Conservation (phyloP, 1,284 basidiomycete genomes). For the Erythrobasidium hasegawianum region DNA sequence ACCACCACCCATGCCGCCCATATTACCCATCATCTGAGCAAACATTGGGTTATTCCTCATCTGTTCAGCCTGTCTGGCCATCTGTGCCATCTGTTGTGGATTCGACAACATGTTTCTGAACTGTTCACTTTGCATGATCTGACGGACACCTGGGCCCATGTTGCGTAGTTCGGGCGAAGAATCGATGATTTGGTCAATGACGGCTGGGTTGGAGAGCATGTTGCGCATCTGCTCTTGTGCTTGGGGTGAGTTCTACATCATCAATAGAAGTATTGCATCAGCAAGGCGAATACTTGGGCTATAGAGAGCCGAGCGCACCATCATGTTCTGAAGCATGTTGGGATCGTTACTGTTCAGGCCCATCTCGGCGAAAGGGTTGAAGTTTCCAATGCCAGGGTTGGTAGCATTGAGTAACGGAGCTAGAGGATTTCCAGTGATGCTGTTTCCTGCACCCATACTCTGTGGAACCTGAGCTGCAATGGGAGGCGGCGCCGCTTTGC, state of each 20-base stretch:
- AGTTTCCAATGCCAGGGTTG: slow-evolving; percentile 54
- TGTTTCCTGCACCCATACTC: slow-evolving; percentile 48
- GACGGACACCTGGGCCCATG: slow-evolving; percentile 74
- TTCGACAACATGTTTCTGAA: slow-evolving; percentile 53
- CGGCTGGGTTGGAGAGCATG: slow-evolving; percentile 71
- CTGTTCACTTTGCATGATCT: slow-evolving; percentile 54
- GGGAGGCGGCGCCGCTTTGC: slow-evolving; percentile 54
- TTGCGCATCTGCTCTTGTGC: slow-evolving; percentile 70
- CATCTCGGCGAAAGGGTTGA: slow-evolving; percentile 84
- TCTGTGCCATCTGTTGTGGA: slow-evolving; percentile 69
- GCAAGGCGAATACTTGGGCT: neutral
- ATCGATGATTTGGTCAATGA: slow-evolving; percentile 76
- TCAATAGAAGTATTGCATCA: neutral
- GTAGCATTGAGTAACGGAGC: slow-evolving; percentile 48
- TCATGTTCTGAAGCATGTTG: slow-evolving; percentile 80
- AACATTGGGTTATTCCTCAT: slow-evolving; percentile 34
- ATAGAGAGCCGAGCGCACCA: slow-evolving; percentile 49
- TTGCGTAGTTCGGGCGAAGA: slow-evolving; percentile 71
- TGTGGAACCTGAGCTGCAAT: slow-evolving; percentile 52
- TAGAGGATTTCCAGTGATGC: slow-evolving; percentile 47
- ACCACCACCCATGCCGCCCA: slow-evolving; percentile 11
- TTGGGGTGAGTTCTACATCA: slow-evolving; percentile 60
- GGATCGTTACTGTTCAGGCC: slow-evolving; percentile 66
- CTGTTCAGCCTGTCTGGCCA: slow-evolving; percentile 68
- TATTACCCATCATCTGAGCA: slow-evolving; percentile 11